Evolutionary conservation across 2,329 filamentous ascomycete genomes (phyloP).

Genomic region (Trichophyton simii): DNA sequence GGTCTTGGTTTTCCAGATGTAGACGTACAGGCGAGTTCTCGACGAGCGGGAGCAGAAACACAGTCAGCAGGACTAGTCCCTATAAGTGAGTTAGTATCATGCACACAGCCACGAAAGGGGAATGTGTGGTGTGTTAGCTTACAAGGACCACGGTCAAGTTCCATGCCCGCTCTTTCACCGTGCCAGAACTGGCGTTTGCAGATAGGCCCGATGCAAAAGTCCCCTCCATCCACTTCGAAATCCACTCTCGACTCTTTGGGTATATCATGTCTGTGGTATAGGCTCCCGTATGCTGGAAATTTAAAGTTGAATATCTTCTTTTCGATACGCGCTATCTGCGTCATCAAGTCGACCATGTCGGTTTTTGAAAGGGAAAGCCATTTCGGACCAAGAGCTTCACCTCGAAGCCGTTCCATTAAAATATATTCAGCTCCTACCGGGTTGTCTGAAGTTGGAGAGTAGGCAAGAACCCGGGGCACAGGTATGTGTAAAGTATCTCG

Average conservation of each 20-base stretch:
- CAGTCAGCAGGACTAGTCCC: slow-evolving; percentile 8
- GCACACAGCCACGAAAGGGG: no score
- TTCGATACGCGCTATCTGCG: slow-evolving; percentile 9
- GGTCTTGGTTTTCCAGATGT: slow-evolving; percentile 4
- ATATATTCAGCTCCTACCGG: slow-evolving; percentile 32
- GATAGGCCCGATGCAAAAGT: slow-evolving; percentile 21
- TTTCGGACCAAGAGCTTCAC: slow-evolving; percentile 21
- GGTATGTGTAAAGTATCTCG: slow-evolving; percentile 22
- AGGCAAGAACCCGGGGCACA: slow-evolving; percentile 27
- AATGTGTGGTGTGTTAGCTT: background rate
- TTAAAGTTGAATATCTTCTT: slow-evolving; percentile 18
- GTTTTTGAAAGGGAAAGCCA: slow-evolving; percentile 19
- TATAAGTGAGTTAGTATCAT: background rate
- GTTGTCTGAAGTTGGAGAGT: slow-evolving; percentile 26
- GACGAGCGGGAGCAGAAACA: slow-evolving; percentile 7
- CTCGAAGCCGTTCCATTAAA: slow-evolving; percentile 30
- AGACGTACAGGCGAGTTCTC: slow-evolving; percentile 6
- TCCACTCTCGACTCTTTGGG: slow-evolving; percentile 12
- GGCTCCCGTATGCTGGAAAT: slow-evolving; percentile 20
- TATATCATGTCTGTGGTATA: slow-evolving; percentile 16
- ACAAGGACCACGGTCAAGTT: slow-evolving; percentile 31
- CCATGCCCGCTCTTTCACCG: slow-evolving; percentile 16
- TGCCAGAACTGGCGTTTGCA: slow-evolving; percentile 21
- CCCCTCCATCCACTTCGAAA: slow-evolving; percentile 13
- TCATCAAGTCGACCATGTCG: slow-evolving; percentile 22